A percentile compares a stretch with the other conserved stretches of the same genome.
These are phyloP conservation scores for Hyaloscypha bicolor DNA, from an alignment of 495 filamentous ascomycete genomes.

Conservation along the genomic window DNA sequence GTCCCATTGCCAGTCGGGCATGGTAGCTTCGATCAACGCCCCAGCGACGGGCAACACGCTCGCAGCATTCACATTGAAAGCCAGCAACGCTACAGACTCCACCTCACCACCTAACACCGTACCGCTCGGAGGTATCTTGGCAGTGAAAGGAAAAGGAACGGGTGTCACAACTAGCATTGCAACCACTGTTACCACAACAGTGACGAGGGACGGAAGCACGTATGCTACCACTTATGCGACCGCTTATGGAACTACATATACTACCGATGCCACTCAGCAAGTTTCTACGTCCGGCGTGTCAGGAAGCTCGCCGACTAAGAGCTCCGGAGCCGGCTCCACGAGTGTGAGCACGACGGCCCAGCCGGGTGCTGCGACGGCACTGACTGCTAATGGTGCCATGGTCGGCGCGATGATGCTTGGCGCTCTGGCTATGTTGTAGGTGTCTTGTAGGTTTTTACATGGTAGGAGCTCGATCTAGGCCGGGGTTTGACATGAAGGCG, in stretches of 20 bases:
- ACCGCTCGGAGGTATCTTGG: slow-evolving; percentile 38
- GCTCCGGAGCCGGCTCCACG: neutral
- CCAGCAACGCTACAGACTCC: slow-evolving; percentile 36
- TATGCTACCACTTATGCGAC: slow-evolving; percentile 17
- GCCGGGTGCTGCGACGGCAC: neutral
- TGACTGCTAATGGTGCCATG: neutral
- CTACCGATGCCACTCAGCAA: neutral
- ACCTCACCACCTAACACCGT: slow-evolving; percentile 39
- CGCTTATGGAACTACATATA: slow-evolving; percentile 15
- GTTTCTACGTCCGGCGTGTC: too few species aligned
- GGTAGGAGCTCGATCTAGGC: neutral
- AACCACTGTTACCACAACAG: slow-evolving; percentile 4
- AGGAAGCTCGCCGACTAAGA: too few species aligned
- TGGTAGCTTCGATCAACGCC: slow-evolving; percentile 45
- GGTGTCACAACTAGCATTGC: neutral
- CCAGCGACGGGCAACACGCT: slow-evolving; percentile 38
- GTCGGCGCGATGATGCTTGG: neutral
- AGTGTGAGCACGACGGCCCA: neutral
- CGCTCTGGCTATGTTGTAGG: slow-evolving; percentile 6
- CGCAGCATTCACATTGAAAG: slow-evolving; percentile 38
- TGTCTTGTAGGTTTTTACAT: neutral
- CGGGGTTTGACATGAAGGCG: neutral
- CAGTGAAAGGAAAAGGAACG: neutral
- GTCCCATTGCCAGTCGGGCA: slow-evolving; percentile 68
- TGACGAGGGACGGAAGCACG: slow-evolving; percentile 1